These are phyloP conservation scores for Rhynchospora pubera DNA, from an alignment of 176 grass and related monocot genomes.

Conservation along the genomic window DNA sequence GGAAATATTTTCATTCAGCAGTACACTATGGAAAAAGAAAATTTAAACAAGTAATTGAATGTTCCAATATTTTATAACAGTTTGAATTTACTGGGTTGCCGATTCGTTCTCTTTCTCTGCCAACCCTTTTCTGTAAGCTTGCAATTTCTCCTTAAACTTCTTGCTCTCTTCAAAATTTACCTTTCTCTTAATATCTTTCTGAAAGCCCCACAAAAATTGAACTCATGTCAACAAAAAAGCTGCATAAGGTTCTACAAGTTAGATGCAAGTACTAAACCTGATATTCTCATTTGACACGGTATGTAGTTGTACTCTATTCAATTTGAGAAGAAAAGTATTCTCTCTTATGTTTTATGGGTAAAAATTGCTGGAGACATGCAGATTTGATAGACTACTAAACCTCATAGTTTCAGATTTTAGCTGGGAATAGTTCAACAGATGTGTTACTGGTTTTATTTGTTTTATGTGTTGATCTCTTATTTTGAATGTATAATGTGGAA, in stretches of 20 bases:
- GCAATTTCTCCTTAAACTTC: slow-evolving; percentile 75
- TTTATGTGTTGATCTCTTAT: background rate
- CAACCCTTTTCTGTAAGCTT: slow-evolving; percentile 74
- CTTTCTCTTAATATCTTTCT: slow-evolving; percentile 91
- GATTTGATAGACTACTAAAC: background rate
- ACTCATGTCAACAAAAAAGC: background rate
- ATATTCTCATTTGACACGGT: background rate
- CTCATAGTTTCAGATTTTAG: background rate
- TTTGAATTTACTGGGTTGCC: slow-evolving; percentile 2
- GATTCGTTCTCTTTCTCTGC: slow-evolving; percentile 37
- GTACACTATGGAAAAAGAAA: background rate
- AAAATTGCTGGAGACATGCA: background rate
- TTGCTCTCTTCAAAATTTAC: slow-evolving; percentile 82
- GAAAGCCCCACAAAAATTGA: slow-evolving; percentile 7
- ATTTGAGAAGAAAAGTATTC: background rate
- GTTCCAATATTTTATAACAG: background rate
- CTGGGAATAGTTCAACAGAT: background rate
- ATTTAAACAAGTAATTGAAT: background rate
- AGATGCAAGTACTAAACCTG: background rate
- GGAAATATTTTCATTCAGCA: background rate
- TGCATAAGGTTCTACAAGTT: background rate
- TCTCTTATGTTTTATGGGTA: background rate
- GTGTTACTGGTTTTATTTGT: background rate
- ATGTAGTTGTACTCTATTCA: background rate
- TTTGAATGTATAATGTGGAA: background rate